Base-by-base conservation (phyloP, 2,329 filamentous ascomycete species). In the Trichoderma sp. region DNA sequence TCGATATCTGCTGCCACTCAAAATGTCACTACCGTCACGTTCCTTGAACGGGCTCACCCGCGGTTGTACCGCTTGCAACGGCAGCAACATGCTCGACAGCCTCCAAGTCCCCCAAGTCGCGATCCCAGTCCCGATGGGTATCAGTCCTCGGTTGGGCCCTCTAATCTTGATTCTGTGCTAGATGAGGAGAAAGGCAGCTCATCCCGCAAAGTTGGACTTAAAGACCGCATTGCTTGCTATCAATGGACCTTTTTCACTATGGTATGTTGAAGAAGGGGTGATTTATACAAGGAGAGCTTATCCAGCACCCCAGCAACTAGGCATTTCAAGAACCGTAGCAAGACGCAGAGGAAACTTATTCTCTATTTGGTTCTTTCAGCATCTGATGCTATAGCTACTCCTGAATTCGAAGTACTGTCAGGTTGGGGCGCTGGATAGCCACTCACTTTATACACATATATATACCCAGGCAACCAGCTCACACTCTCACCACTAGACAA, bases 211-310 rank as follows among this genome's bases (percentile, higher is more conserved):
- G 80, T 87, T 59, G 80, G 85, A 17, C 76, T 88, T 62, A 81
- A 83, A 47, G 86, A 88, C 73, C 81, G 87, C 43, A 85, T 88
- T 72, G 83, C 82, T 53, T 88, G 85, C 72, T 84, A 85, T 73
- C 84, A 83, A 75, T 95, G 93, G 93, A 94, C 92, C 0, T 95
- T 90, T 86, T 95, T 94, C 76, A 93, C 92, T 26, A 86, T 87
- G 71, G 71, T 72, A 70, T 12, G 71, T 36, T 30, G 20, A 15
- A 3, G 57, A 9, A 13, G 23, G 17, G 7, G 57, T 34, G 39
- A 47, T 3, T 36, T 26, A 6, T 26, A 23, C n/a, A 12, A 32
- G 7, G 39, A 43, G 39, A 4, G 39, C 39, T 17, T 43, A 43
- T 43, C 39, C 39, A n/a, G 39, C 39, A n/a, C 39, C 34, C 34